These are phyloP conservation scores for Stylosanthes scabra DNA, from an alignment of 331 rosid species.

Conservation along the genomic window DNA sequence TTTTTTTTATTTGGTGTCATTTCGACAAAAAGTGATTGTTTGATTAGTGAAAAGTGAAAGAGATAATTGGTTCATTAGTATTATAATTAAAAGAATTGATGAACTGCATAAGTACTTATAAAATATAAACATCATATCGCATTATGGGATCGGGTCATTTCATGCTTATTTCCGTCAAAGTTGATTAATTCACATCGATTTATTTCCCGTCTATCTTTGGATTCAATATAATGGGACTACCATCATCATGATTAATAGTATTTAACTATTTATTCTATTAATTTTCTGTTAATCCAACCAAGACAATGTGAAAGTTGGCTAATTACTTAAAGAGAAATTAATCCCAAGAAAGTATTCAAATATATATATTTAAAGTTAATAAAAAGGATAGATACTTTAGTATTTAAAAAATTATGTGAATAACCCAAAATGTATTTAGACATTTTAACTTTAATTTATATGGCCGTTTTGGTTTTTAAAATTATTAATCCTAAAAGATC, in stretches of 20 bases:
- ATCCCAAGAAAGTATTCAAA: too few relatives aligned
- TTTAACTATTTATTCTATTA: neutral
- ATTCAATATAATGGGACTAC: constrained; percentile 23
- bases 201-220: constrained; percentile 24
- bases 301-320: too few relatives aligned
- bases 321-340: too few relatives aligned
- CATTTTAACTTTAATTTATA: too few relatives aligned
- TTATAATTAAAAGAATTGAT: constrained; percentile 1
- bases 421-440: too few relatives aligned
- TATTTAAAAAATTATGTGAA: too few relatives aligned
- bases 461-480: too few relatives aligned
- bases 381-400: too few relatives aligned
- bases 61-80: constrained; percentile 11
- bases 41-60: constrained; percentile 17
- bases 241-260: constrained; percentile 28
- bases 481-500: too few relatives aligned
- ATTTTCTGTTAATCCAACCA: too few relatives aligned
- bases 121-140: too few relatives aligned
- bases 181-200: constrained; percentile 1
- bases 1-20: neutral
- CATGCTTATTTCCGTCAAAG: constrained; percentile 23
- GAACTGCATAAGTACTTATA: neutral
- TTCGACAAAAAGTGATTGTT: constrained; percentile 4
- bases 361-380: too few relatives aligned
- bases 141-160: constrained; percentile 17